Evolutionary conservation across 1,284 basidiomycete species (phyloP).

Genomic region (Tylopilus sp.): DNA sequence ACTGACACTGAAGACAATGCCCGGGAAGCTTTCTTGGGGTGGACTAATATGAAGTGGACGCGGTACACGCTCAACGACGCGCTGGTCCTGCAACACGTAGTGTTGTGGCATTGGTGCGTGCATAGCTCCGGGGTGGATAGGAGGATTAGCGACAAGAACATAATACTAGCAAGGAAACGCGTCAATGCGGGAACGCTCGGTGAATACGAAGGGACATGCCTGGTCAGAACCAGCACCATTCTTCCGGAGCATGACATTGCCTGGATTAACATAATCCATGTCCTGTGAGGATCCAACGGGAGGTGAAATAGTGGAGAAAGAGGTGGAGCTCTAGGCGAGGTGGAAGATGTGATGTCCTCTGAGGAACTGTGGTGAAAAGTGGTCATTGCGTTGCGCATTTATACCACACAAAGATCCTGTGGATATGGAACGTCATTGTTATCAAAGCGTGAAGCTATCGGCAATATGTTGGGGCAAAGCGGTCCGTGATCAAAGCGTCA

Average conservation of each 20-base stretch:
- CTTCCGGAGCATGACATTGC: background rate
- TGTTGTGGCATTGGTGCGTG: slow-evolving; percentile 22
- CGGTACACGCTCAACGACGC: slow-evolving; percentile 20
- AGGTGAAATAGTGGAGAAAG: background rate
- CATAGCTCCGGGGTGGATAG: slow-evolving; percentile 23
- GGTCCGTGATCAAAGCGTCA: background rate
- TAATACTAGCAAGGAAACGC: slow-evolving; percentile 21
- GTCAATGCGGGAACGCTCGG: background rate
- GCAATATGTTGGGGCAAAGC: slow-evolving; percentile 7
- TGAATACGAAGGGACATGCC: slow-evolving; percentile 2
- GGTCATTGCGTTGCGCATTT: slow-evolving; percentile 10
- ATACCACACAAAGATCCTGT: slow-evolving; percentile 9
- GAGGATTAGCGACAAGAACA: slow-evolving; percentile 11
- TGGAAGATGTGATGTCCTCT: background rate
- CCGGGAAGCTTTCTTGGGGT: slow-evolving; percentile 15
- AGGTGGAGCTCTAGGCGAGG: slow-evolving; percentile 7
- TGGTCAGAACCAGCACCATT: slow-evolving; percentile 6
- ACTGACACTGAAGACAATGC: slow-evolving; percentile 19
- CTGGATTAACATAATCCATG: slow-evolving; percentile 10
- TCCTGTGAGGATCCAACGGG: background rate
- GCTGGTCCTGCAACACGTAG: slow-evolving; percentile 7
- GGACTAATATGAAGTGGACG: slow-evolving; percentile 18
- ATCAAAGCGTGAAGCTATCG: slow-evolving; percentile 17
- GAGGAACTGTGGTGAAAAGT: background rate
- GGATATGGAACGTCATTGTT: slow-evolving; percentile 13